Percentiles rank a stretch among this genome's conserved stretches.
phyloP scores from a whole-genome alignment of 2,329 filamentous ascomycete species.

The Penicillium sp. region DNA sequence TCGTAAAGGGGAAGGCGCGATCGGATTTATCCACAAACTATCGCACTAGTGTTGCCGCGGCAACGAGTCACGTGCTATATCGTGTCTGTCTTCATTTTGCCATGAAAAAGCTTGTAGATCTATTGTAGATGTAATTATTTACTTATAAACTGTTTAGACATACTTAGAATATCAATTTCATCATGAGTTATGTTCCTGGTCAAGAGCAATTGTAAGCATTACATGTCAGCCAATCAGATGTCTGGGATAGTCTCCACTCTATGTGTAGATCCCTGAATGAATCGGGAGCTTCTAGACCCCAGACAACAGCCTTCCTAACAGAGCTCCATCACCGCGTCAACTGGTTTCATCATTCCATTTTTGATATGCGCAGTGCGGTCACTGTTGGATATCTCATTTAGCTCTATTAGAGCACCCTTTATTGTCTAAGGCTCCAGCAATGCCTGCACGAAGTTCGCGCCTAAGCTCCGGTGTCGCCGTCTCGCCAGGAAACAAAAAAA shows the following conservation, averaged over 20 bases:
- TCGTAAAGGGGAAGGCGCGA: conserved; percentile 5
- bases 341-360: background rate
- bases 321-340: background rate
- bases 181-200: background rate
- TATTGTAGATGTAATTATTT: too few relatives aligned
- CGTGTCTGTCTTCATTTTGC: too few relatives aligned
- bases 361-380: background rate
- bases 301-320: background rate
- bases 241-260: background rate
- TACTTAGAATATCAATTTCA: background rate
- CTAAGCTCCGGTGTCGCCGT: background rate
- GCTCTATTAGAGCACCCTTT: background rate
- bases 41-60: conserved; percentile 25
- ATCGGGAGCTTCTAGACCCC: background rate
- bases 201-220: background rate
- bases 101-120: too few relatives aligned
- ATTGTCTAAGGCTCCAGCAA: background rate
- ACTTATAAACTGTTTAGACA: too few relatives aligned
- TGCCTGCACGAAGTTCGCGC: conserved; percentile 8
- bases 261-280: background rate
- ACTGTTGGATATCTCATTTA: background rate
- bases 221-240: background rate
- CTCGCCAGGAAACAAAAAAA: conserved; percentile 7
- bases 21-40: background rate
- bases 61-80: conserved; percentile 28